Conservation (phyloP, 495 filamentous ascomycete genomes). For the Penicillium coffeae region DNA sequence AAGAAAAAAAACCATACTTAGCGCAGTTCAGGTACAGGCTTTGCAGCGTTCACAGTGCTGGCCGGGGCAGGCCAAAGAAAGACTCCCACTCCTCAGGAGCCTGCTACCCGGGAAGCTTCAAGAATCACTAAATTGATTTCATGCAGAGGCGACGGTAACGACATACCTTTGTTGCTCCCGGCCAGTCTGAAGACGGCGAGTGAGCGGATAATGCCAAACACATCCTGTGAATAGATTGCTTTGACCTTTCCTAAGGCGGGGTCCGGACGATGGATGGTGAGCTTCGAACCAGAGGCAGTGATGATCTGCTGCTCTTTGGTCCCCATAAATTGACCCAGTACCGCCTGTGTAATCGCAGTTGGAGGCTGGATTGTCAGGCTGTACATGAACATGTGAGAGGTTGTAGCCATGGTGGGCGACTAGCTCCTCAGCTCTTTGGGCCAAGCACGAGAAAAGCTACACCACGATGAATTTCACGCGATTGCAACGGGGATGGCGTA, state of each 20-base stretch:
- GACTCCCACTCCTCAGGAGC: conserved; percentile 38
- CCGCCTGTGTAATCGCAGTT: conserved; percentile 80
- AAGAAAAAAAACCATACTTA: conserved; percentile 50
- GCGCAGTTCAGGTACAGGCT: conserved; percentile 42
- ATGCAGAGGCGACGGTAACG: conserved; percentile 34
- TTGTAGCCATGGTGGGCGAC: conserved; percentile 80
- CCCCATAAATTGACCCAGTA: conserved; percentile 89
- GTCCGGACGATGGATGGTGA: conserved; percentile 84
- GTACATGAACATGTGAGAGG: conserved; percentile 97
- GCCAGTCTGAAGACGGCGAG: conserved; percentile 86
- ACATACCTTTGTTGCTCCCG: conserved; percentile 95
- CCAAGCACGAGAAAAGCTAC: not conserved
- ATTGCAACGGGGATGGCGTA: conserved; percentile 31
- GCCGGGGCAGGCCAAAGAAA: conserved; percentile 41
- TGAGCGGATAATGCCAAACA: conserved; percentile 89
- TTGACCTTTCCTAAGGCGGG: conserved; percentile 78
- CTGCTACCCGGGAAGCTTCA: conserved; percentile 62
- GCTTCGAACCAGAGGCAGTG: conserved; percentile 83
- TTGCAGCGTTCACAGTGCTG: conserved; percentile 36
- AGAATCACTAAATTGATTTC: conserved; percentile 90
- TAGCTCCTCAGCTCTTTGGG: conserved; percentile 12
- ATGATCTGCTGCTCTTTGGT: conserved; percentile 96
- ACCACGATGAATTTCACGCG: conserved; percentile 8
- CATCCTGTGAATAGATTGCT: conserved; percentile 82
- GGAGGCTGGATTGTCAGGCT: conserved; percentile 90